Conservation (phyloP, 1,139 yeast species). For the Debaryomyces coudertii region DNA sequence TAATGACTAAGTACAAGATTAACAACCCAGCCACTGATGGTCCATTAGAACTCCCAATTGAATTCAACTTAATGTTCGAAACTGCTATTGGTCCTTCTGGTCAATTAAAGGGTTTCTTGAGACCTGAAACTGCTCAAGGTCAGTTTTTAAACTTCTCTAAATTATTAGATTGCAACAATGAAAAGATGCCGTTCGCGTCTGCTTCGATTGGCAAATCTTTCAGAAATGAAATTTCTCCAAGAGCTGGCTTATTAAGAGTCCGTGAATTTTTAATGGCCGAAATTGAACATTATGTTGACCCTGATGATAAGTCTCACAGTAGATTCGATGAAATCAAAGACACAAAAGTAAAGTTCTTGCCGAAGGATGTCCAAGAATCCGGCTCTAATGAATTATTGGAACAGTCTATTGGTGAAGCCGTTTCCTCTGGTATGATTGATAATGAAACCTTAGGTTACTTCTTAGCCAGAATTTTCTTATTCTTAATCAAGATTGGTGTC, state of each 20-base stretch:
- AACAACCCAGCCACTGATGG: constrained; percentile 92
- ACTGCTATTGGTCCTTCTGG: constrained; percentile 99
- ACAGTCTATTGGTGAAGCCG: constrained; percentile 88
- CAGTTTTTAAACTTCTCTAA: constrained; percentile 95
- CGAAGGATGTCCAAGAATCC: constrained; percentile 82
- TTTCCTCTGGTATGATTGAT: constrained; percentile 82
- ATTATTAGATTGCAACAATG: constrained; percentile 91
- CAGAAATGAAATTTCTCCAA: constrained; percentile 98
- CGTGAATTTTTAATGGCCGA: constrained; percentile 99
- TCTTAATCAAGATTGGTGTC: constrained; percentile 88
- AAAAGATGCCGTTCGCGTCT: constrained; percentile 97
- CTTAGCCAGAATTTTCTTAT: constrained; percentile 86
- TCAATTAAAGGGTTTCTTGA: constrained; percentile 87
- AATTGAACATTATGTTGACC: constrained; percentile 98
- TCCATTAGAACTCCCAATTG: constrained; percentile 83
- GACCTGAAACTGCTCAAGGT: constrained; percentile 99
- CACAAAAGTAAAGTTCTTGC: constrained; percentile 73
- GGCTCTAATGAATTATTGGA: constrained; percentile 74
- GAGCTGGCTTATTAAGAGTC: constrained; percentile 95
- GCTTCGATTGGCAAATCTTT: constrained; percentile 98
- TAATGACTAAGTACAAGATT: constrained; percentile 79
- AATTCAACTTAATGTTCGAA: constrained; percentile 98
- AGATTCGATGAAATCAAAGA: constrained; percentile 78
- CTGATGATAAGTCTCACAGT: constrained; percentile 78
- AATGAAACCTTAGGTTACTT: constrained; percentile 97